A percentile compares a stretch with the other conserved stretches of the same genome.
These are phyloP conservation scores for Boletus semigastroideus DNA, from an alignment of 1,284 basidiomycete genomes.

Conservation along the genomic window DNA sequence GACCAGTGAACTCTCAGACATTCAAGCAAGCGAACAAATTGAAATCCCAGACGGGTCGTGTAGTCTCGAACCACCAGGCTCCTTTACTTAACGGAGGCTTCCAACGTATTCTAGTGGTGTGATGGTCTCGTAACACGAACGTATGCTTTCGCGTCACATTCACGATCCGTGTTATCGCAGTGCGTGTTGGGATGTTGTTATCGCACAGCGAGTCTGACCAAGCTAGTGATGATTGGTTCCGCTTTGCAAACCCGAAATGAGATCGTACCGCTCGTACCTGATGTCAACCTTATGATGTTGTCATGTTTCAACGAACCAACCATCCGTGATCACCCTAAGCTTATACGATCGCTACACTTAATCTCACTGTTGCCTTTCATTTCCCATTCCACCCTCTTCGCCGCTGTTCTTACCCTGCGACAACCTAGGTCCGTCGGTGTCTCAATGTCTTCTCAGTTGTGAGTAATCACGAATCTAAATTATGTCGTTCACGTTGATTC, in stretches of 20 bases:
- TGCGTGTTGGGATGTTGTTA: too few relatives aligned
- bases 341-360: background rate
- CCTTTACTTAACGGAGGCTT: too few relatives aligned
- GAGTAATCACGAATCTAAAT: background rate
- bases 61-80: too few relatives aligned
- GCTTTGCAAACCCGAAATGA: background rate
- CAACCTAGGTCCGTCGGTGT: background rate
- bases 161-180: too few relatives aligned
- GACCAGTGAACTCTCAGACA: too few relatives aligned
- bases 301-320: background rate
- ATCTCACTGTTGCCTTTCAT: too few relatives aligned
- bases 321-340: background rate
- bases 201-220: background rate
- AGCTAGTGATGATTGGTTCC: background rate
- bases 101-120: too few relatives aligned
- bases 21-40: too few relatives aligned
- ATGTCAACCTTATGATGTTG: too few relatives aligned
- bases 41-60: too few relatives aligned
- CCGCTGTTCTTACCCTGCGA: background rate
- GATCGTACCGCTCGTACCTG: background rate
- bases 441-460: constrained; percentile 8
- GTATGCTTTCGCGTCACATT: too few relatives aligned
- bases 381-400: background rate
- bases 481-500: background rate
- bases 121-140: too few relatives aligned